A percentile compares a stretch with the other conserved stretches of the same genome.
phyloP scores from a whole-genome alignment of 345 rosid species.

The Theobroma cacao region DNA sequence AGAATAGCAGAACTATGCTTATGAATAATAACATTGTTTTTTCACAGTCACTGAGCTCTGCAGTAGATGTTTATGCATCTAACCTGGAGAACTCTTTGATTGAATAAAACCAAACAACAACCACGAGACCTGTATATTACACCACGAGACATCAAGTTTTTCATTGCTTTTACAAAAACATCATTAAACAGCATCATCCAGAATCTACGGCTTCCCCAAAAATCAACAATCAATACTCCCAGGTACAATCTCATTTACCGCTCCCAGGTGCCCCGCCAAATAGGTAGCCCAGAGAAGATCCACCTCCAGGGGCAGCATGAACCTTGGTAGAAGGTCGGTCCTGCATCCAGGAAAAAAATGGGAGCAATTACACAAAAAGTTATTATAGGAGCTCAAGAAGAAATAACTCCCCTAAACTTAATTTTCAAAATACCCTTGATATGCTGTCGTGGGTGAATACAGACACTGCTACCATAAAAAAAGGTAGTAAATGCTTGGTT shows the following conservation, averaged over 20 bases:
- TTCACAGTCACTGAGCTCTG: constrained; percentile 1
- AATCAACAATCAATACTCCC: constrained; percentile 29
- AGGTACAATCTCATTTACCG: constrained; percentile 23
- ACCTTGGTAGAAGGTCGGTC: constrained; percentile 54
- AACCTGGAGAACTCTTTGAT: constrained; percentile 19
- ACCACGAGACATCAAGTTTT: constrained; percentile 21
- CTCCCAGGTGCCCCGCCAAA: constrained; percentile 29
- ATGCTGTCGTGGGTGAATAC: background rate
- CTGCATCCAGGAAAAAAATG: constrained; percentile 20
- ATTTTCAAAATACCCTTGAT: background rate
- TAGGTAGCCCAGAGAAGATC: constrained; percentile 44
- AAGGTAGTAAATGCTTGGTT: background rate
- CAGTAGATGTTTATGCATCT: background rate
- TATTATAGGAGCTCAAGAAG: background rate
- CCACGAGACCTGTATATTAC: constrained; percentile 31
- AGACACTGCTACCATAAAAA: background rate
- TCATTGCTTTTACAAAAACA: constrained; percentile 3
- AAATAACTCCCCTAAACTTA: background rate
- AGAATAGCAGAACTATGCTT: background rate
- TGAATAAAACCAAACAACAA: constrained; percentile 16
- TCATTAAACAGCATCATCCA: constrained; percentile 20
- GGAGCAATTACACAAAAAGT: background rate
- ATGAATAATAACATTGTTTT: background rate
- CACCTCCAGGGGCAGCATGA: constrained; percentile 51
- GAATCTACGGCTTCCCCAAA: constrained; percentile 19